Evolutionary conservation across 768 basidiomycete species (phyloP).

Genomic region (Auriscalpium microsporum): DNA sequence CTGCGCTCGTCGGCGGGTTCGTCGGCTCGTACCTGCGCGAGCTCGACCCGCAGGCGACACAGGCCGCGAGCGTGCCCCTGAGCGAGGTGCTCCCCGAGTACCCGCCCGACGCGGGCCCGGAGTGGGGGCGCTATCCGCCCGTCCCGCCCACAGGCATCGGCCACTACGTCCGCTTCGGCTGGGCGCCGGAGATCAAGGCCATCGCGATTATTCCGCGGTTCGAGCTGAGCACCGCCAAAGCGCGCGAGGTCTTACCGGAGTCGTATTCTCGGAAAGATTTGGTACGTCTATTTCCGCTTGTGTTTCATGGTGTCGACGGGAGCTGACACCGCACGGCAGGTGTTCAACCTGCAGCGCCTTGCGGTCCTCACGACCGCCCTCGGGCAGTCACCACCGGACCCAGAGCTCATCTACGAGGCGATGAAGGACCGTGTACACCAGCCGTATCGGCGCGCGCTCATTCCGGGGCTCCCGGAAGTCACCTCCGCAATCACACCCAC

Average conservation of each 20-base stretch:
- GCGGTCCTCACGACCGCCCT: slow-evolving; percentile 95
- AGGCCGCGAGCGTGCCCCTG: slow-evolving; percentile 84
- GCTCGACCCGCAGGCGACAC: slow-evolving; percentile 70
- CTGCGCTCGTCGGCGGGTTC: slow-evolving; percentile 93
- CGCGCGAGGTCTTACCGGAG: slow-evolving; percentile 79
- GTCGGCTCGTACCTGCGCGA: slow-evolving; percentile 94
- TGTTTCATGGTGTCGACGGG: neutral
- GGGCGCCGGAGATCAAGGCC: slow-evolving; percentile 80
- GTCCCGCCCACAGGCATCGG: slow-evolving; percentile 85
- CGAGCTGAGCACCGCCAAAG: slow-evolving; percentile 93
- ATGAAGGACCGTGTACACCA: slow-evolving; percentile 99
- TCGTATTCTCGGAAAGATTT: slow-evolving; percentile 85
- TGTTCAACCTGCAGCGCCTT: slow-evolving; percentile 94
- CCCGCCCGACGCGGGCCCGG: slow-evolving; percentile 83
- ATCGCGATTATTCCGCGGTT: slow-evolving; percentile 93
- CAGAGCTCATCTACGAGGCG: slow-evolving; percentile 95
- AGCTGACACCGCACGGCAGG: slow-evolving; percentile 35
- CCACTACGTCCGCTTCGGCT: slow-evolving; percentile 85
- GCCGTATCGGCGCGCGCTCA: slow-evolving; percentile 85
- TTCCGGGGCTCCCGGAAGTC: slow-evolving; percentile 92
- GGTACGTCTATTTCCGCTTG: slow-evolving; percentile 37
- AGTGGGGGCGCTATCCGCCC: slow-evolving; percentile 88
- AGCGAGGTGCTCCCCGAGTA: slow-evolving; percentile 96
- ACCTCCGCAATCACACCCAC: slow-evolving; percentile 80
- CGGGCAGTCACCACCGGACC: slow-evolving; percentile 82